These are phyloP conservation scores for Linderina pennispora DNA, from an alignment of 192 early-diverging fungal genomes.

Conservation along the genomic window DNA sequence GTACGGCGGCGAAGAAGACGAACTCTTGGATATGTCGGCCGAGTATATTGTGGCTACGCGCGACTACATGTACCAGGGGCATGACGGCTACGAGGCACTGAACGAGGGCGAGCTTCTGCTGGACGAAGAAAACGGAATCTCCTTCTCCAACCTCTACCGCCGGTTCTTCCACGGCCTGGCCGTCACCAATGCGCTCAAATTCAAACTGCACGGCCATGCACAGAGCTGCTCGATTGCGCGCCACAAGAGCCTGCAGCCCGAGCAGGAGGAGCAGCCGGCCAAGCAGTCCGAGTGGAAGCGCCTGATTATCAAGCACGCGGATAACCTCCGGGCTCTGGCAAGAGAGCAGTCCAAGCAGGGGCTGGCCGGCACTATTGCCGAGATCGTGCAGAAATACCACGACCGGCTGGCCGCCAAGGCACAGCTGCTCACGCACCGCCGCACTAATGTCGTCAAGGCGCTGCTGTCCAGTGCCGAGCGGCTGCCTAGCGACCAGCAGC, in stretches of 20 bases:
- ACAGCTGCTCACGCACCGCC: conserved; percentile 4
- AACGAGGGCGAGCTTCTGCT: conserved; percentile 44
- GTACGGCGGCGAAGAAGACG: conserved; percentile 32
- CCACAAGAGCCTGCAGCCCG: conserved; percentile 1
- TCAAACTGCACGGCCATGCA: conserved; percentile 22
- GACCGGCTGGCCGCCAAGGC: conserved; percentile 12
- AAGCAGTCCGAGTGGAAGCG: conserved; percentile 18
- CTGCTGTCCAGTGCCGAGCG: conserved; percentile 26
- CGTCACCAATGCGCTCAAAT: conserved; percentile 50
- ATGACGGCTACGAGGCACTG: conserved; percentile 54
- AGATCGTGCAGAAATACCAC: conserved; percentile 17
- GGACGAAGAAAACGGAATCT: conserved; percentile 58
- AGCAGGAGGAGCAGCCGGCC: background rate
- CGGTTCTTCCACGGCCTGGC: conserved; percentile 57
- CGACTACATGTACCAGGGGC: conserved; percentile 56
- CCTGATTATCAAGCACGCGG: conserved; percentile 34
- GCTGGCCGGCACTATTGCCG: conserved; percentile 15
- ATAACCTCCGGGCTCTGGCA: conserved; percentile 13
- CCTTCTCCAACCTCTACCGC: conserved; percentile 49
- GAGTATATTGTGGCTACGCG: conserved; percentile 53
- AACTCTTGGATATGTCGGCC: conserved; percentile 45
- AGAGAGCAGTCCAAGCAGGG: background rate
- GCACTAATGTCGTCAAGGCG: conserved; percentile 10
- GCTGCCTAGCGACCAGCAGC: conserved; percentile 16
- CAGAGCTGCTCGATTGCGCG: conserved; percentile 14